A percentile compares a stretch with the other conserved stretches of the same genome.
Evolutionary conservation across 305 asterid species (phyloP).

Genomic region (Fraxinus velutina): DNA sequence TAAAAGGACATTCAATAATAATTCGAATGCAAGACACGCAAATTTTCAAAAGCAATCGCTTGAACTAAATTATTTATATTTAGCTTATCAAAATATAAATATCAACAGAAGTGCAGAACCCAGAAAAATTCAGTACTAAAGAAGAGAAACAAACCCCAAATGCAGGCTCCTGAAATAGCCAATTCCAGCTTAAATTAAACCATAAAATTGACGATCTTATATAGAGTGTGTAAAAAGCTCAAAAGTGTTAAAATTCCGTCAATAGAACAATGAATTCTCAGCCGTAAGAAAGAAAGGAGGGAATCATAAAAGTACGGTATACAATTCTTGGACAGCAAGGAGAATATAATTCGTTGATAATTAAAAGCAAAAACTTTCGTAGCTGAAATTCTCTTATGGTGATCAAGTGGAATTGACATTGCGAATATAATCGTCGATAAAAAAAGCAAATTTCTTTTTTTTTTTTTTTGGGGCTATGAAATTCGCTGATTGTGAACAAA

Average conservation of each 20-base stretch:
- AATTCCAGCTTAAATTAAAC: constrained; percentile 26
- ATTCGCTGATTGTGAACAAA: constrained; percentile 19
- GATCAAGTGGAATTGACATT: not conserved
- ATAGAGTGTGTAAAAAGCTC: constrained; percentile 18
- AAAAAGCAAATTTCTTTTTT: not conserved
- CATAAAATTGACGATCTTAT: constrained; percentile 14
- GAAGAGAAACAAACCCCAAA: constrained; percentile 18
- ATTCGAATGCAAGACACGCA: not conserved
- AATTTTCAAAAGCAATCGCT: not conserved
- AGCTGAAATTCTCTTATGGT: not conserved
- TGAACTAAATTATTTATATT: not conserved
- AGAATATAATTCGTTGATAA: not conserved
- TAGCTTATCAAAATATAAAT: not conserved
- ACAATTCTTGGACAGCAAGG: not conserved
- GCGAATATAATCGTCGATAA: not conserved
- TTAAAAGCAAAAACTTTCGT: not conserved
- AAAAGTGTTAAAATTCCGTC: constrained; percentile 13
- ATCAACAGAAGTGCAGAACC: constrained; percentile 1
- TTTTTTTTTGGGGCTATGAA: not conserved
- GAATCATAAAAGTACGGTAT: constrained; percentile 30
- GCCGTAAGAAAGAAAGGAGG: constrained; percentile 12
- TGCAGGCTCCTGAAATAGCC: constrained; percentile 20
- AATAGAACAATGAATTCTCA: constrained; percentile 13
- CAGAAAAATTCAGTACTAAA: constrained; percentile 3
- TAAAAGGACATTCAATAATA: not conserved